Evolutionary conservation across 352 stramenopile genomes (phyloP), one percentile per base, ranked within the genome.

Genomic region (Globisporangium mamillatum): DNA sequence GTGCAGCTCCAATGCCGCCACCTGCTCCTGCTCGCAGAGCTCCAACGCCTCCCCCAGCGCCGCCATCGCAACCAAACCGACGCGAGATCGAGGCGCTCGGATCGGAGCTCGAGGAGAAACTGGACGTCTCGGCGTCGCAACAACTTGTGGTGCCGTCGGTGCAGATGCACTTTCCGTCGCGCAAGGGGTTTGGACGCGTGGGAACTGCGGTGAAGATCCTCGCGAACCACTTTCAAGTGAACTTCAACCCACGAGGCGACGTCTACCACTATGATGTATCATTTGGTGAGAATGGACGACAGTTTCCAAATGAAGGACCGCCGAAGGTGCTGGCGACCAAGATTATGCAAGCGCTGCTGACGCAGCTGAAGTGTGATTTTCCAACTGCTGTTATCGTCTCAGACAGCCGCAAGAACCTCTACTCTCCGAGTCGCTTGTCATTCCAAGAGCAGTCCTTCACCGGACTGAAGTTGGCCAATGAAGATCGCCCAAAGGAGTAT

Each of bases 191-290:
- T 73, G 86, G 86, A n/a, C 71, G 46, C 44, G n/a, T 52, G 1
- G 86, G 86, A 1, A 74, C 67, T 18, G 6, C 64, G 0, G 71
- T 91, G 14, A 86, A 70, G 59, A 20, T 92, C 0, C 66, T 78
- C 48, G 86, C 82, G 8, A 93, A 93, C 55, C 83, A 92, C 50
- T 93, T 91, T 58, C 73, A 72, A 20, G 83, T 93, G 14, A 78
- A 74, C 34, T 74, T 88, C 48, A 82, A 75, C 10, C 68, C 75
- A 16, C 59, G 74, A 0, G 81, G 75, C 3, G 84, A 92, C 54
- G 65, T 90, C 4, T 93, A 78, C 60, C 86, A 93, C 76, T 93
- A 93, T 67, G 86, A 93, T 63, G 83, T 89, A 2, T 60, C 78
- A 55, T 85, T 93, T 66, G 73, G 70, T 0, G 71, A 86, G 61